Evolutionary conservation across 163 green algal species (phyloP).

Genomic region (Prototheca cutis): DNA sequence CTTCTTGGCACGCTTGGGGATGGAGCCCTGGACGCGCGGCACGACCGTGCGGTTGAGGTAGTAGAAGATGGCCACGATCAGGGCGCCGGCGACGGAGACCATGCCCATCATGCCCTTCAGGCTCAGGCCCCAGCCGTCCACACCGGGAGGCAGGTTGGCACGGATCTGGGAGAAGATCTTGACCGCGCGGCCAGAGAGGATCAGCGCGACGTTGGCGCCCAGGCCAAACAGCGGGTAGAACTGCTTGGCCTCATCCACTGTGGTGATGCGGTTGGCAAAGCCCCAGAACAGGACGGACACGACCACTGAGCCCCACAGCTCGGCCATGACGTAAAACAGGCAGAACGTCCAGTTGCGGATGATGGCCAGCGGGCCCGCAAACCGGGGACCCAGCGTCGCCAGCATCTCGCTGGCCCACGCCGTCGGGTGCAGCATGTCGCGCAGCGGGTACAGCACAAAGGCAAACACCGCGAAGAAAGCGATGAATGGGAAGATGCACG

Average conservation of each 20-base stretch:
- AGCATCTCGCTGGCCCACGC: conserved; percentile 72
- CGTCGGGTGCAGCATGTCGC: conserved; percentile 82
- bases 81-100: conserved; percentile 79
- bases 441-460: conserved; percentile 90
- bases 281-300: conserved; percentile 99
- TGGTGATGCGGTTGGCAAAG: conserved; percentile 96
- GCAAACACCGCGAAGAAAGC: conserved; percentile 94
- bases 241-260: conserved; percentile 90
- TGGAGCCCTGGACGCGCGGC: conserved; percentile 23
- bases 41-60: conserved; percentile 78
- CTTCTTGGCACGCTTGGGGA: conserved; percentile 46
- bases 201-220: conserved; percentile 95
- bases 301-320: conserved; percentile 98
- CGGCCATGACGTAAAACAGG: conserved; percentile 99
- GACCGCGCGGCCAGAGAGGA: conserved; percentile 93
- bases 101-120: conserved; percentile 96
- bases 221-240: conserved; percentile 99
- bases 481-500: conserved; percentile 98
- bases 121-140: conserved; percentile 94
- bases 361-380: conserved; percentile 92
- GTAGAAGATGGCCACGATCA: conserved; percentile 79
- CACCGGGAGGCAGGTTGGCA: conserved; percentile 79
- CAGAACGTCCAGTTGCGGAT: conserved; percentile 98
- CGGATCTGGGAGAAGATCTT: conserved; percentile 86
- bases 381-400: conserved; percentile 60